Conservation (phyloP, 2,329 filamentous ascomycete genomes). For the Penicillium psychrosexuale region DNA sequence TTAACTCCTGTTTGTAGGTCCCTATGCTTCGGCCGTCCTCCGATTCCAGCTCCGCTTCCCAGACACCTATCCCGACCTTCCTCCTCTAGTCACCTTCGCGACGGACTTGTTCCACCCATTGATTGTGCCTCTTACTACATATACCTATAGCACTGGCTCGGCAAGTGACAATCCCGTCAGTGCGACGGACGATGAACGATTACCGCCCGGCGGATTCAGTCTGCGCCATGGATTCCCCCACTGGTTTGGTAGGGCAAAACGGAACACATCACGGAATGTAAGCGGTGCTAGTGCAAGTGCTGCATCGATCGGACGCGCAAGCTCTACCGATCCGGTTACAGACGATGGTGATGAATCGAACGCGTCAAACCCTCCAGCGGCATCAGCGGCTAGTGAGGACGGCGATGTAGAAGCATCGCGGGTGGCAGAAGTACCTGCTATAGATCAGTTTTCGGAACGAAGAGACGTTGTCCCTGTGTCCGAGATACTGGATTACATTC, state of each 20-base stretch:
- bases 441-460: conserved; percentile 18
- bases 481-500: conserved; percentile 75
- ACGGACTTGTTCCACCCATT: conserved; percentile 95
- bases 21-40: conserved; percentile 81
- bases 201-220: conserved; percentile 87
- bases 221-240: conserved; percentile 83
- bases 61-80: conserved; percentile 70
- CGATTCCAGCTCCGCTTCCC: conserved; percentile 90
- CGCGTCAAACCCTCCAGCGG: neutral
- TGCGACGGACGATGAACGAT: conserved; percentile 74
- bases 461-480: conserved; percentile 55
- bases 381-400: neutral
- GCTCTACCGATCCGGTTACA: neutral
- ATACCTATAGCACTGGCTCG: conserved; percentile 81
- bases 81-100: conserved; percentile 81
- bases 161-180: conserved; percentile 74
- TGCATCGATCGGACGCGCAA: neutral
- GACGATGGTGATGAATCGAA: neutral
- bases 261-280: conserved; percentile 43
- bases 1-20: conserved; percentile 56
- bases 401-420: neutral
- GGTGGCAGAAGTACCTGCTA: conserved; percentile 12
- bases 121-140: conserved; percentile 88
- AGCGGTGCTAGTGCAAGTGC: conserved; percentile 40
- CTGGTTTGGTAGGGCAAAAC: conserved; percentile 71